Conservation (phyloP, 257 asterid genomes). For the Anisodus acutangulus region DNA sequence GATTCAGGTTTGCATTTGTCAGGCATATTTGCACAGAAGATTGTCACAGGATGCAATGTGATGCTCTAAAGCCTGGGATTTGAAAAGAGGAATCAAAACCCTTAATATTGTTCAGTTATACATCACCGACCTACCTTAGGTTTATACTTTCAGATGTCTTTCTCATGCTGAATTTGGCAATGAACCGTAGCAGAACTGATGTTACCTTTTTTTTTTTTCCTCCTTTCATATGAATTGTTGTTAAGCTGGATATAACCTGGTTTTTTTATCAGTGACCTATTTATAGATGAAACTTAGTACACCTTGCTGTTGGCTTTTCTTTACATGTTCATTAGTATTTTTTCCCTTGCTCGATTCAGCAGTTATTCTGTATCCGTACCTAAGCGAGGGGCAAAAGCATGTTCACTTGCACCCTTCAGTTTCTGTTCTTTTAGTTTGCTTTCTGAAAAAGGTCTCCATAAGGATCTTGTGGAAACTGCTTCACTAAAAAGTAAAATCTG, state of each 20-base stretch:
- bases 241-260: not conserved
- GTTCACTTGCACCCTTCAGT: not conserved
- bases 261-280: not conserved
- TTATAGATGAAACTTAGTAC: slow-evolving; percentile 19
- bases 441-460: not conserved
- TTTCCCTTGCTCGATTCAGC: not conserved
- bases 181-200: not conserved
- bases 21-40: not conserved
- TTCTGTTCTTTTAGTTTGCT: slow-evolving; percentile 6
- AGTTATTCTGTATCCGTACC: not conserved
- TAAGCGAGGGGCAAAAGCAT: not conserved
- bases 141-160: slow-evolving; percentile 22
- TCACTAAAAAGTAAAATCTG: not conserved
- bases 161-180: slow-evolving; percentile 20
- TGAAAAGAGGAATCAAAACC: slow-evolving; percentile 10
- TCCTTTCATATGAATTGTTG: not conserved
- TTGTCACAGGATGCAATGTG: not conserved
- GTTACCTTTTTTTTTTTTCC: not conserved
- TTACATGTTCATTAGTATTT: not conserved
- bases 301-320: not conserved
- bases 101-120: slow-evolving; percentile 25
- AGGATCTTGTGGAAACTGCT: not conserved
- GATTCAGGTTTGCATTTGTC: slow-evolving; percentile 16
- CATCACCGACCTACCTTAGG: slow-evolving; percentile 18
- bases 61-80: not conserved